Conservation (phyloP, 176 grass and related monocot genomes). For the sorghum (Sorghum bicolor) region DNA sequence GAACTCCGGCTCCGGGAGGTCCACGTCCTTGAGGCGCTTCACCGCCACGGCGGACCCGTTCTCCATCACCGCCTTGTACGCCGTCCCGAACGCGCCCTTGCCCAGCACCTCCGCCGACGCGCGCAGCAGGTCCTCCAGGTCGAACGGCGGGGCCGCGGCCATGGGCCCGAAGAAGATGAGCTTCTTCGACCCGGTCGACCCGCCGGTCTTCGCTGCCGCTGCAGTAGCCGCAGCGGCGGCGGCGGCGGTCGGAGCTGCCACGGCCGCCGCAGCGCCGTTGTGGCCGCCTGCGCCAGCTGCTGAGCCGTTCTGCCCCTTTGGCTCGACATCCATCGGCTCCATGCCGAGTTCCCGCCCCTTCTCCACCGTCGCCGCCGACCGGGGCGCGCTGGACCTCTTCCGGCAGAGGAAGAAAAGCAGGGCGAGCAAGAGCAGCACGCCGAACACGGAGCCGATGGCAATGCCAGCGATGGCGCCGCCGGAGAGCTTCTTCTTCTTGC, state of each 20-base stretch:
- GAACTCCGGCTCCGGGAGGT: constrained; percentile 81
- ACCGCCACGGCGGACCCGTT: constrained; percentile 75
- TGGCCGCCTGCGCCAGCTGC: not conserved
- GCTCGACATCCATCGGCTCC: constrained; percentile 31
- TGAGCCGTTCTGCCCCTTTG: constrained; percentile 46
- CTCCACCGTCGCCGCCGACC: constrained; percentile 33
- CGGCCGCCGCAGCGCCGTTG: not conserved
- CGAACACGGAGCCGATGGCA: constrained; percentile 66
- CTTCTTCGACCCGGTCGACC: constrained; percentile 49
- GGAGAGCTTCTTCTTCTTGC: constrained; percentile 78
- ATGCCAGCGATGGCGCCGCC: constrained; percentile 97
- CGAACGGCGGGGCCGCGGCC: constrained; percentile 58
- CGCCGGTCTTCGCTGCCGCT: constrained; percentile 22
- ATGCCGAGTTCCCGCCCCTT: constrained; percentile 50
- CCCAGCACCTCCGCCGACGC: constrained; percentile 89
- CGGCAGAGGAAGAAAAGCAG: constrained; percentile 70
- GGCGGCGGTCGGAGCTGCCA: constrained; percentile 11
- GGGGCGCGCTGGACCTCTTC: constrained; percentile 32
- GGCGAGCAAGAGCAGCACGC: constrained; percentile 53
- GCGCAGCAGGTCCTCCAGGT: constrained; percentile 80
- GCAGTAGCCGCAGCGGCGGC: not conserved
- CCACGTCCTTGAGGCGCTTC: constrained; percentile 96
- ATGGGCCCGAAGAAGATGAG: constrained; percentile 75
- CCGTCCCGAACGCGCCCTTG: constrained; percentile 96
- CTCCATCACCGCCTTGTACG: constrained; percentile 99